Percentiles rank a stretch among this genome's conserved stretches.
These are phyloP conservation scores for Leptomonas pyrrhocoris DNA, from an alignment of 208 protist genomes.

Conservation along the genomic window DNA sequence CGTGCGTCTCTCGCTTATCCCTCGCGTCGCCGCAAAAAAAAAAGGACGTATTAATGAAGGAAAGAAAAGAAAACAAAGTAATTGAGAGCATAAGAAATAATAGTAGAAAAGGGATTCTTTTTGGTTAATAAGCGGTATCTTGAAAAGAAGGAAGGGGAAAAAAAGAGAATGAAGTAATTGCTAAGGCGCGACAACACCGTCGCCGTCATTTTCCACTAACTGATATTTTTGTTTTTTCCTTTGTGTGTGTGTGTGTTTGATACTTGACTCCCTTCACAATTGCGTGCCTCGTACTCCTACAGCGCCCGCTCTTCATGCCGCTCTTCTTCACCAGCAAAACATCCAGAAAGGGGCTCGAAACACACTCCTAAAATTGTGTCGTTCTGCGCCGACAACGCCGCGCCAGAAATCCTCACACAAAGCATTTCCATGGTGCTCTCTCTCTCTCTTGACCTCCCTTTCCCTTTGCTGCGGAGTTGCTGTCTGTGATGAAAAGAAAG, in stretches of 20 bases:
- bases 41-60: neutral
- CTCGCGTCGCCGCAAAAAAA: slow-evolving; percentile 4
- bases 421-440: neutral
- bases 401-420: slow-evolving; percentile 3
- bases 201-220: neutral
- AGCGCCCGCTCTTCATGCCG: neutral
- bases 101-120: neutral
- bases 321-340: no score
- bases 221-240: neutral
- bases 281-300: neutral
- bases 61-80: neutral
- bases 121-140: slow-evolving; percentile 5
- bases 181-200: slow-evolving; percentile 1
- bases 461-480: slow-evolving; percentile 1
- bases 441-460: slow-evolving; percentile 5
- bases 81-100: neutral
- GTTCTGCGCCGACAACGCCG: slow-evolving; percentile 8
- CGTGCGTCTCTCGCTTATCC: neutral
- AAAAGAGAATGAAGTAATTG: neutral
- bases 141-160: neutral
- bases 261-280: neutral
- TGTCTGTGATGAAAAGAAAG: neutral
- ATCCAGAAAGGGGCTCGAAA: neutral
- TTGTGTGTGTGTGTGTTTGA: neutral
- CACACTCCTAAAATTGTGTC: neutral